Evolutionary conservation across 768 basidiomycete genomes (phyloP).

Genomic region (Mycena maculata): DNA sequence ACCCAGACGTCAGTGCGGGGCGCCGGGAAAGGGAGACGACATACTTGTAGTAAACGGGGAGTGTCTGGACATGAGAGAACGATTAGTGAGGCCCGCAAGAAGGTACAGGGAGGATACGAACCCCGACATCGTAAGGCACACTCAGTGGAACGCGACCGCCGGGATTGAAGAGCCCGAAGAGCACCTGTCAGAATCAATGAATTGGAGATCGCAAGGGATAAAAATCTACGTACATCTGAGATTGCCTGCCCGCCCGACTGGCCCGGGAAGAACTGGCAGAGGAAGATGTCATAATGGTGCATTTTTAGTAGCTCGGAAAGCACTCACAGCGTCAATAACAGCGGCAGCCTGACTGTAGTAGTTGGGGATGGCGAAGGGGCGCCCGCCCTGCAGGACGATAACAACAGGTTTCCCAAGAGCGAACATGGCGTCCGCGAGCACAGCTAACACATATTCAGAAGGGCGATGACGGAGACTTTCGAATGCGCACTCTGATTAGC

Average conservation of each 20-base stretch:
- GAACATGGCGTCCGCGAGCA: slow-evolving; percentile 39
- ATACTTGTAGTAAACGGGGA: slow-evolving; percentile 42
- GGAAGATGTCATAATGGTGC: neutral
- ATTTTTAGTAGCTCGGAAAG: neutral
- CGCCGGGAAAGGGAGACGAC: neutral
- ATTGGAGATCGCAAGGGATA: too few relatives aligned
- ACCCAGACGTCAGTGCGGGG: neutral
- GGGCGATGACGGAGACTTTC: neutral
- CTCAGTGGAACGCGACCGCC: slow-evolving; percentile 40
- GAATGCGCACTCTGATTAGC: slow-evolving; percentile 37
- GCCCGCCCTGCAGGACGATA: slow-evolving; percentile 39
- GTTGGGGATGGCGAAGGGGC: slow-evolving; percentile 40
- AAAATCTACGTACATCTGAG: too few relatives aligned
- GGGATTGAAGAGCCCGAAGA: slow-evolving; percentile 44
- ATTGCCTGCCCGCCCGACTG: slow-evolving; percentile 43
- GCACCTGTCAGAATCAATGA: too few relatives aligned
- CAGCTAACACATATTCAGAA: slow-evolving; percentile 23
- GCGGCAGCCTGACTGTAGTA: slow-evolving; percentile 38
- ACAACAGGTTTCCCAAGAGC: slow-evolving; percentile 40
- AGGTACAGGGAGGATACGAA: neutral
- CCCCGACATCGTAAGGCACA: slow-evolving; percentile 36
- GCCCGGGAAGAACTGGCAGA: slow-evolving; percentile 39
- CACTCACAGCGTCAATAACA: slow-evolving; percentile 37
- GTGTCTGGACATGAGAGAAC: neutral
- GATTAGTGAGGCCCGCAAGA: neutral